Conservation (phyloP, 2,329 filamentous ascomycete species). For the Peltaster fructicola region DNA sequence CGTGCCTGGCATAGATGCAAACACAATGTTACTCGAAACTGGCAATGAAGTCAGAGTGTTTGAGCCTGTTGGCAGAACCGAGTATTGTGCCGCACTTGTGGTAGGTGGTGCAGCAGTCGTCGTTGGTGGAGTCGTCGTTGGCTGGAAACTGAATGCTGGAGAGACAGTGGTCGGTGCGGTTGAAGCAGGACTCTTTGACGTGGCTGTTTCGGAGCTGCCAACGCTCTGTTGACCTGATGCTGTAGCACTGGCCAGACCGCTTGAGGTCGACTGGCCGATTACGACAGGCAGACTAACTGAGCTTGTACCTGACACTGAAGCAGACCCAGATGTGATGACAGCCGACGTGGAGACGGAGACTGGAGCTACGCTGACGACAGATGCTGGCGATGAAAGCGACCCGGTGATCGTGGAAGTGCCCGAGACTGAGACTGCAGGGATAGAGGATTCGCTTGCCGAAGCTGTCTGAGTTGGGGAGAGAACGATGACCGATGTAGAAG, state of each 20-base stretch:
- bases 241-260: conserved; percentile 3
- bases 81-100: conserved; percentile 18
- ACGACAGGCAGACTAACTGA: conserved; percentile 2
- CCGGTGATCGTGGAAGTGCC: conserved; percentile 1
- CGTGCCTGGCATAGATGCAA: conserved; percentile 27
- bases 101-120: conserved; percentile 5
- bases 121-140: too few relatives aligned
- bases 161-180: conserved; percentile 1
- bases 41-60: conserved; percentile 28
- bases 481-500: conserved; percentile 1
- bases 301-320: conserved; percentile 4
- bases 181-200: background rate
- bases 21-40: conserved; percentile 44
- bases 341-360: conserved; percentile 5
- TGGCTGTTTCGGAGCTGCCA: background rate
- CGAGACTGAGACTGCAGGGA: background rate
- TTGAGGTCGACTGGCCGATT: conserved; percentile 4
- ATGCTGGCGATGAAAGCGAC: conserved; percentile 8
- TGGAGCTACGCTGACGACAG: conserved; percentile 8
- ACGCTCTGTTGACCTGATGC: conserved; percentile 1
- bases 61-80: conserved; percentile 30
- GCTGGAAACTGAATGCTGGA: too few relatives aligned
- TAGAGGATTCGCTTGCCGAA: conserved; percentile 6
- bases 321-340: conserved; percentile 5
- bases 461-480: conserved; percentile 5